Percentiles rank a stretch among this genome's conserved stretches.
phyloP scores from a whole-genome alignment of 1,284 basidiomycete species.

The Spongiforma sp. region DNA sequence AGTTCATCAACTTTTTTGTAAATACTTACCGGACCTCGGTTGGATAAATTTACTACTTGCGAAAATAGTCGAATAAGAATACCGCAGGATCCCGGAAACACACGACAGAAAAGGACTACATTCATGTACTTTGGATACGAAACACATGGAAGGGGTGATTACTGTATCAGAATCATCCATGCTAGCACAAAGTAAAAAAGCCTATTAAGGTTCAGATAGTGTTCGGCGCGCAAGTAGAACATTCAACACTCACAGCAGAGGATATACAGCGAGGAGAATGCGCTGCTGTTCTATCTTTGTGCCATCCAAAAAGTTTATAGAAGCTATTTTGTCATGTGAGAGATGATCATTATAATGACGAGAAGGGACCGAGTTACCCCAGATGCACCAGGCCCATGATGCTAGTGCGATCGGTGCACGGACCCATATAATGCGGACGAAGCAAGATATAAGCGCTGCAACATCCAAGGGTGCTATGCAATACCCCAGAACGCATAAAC shows the following conservation, averaged over 20 bases:
- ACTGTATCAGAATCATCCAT: constrained; percentile 96
- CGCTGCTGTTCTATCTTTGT: constrained; percentile 90
- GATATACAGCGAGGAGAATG: constrained; percentile 91
- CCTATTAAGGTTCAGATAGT: constrained; percentile 42
- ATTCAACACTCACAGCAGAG: constrained; percentile 69
- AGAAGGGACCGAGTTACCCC: constrained; percentile 65
- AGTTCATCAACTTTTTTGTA: too few species aligned
- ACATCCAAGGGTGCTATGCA: constrained; percentile 90
- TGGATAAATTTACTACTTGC: background rate
- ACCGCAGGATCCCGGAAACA: constrained; percentile 3
- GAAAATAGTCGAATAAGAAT: background rate
- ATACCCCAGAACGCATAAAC: constrained; percentile 90
- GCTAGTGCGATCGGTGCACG: constrained; percentile 83
- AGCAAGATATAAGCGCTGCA: constrained; percentile 86
- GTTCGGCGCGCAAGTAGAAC: too few species aligned
- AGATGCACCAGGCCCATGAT: constrained; percentile 94
- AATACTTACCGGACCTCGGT: constrained; percentile 10
- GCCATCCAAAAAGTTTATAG: constrained; percentile 93
- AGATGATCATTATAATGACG: background rate
- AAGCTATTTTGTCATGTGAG: constrained; percentile 57
- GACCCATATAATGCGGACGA: constrained; percentile 86
- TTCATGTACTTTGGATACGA: constrained; percentile 15
- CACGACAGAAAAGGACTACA: constrained; percentile 19
- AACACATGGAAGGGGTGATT: constrained; percentile 12
- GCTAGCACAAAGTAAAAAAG: constrained; percentile 87